A percentile compares a stretch with the other conserved stretches of the same genome.
phyloP scores from a whole-genome alignment of 2,329 filamentous ascomycete genomes.

The Iodosphaeria phyllophila region DNA sequence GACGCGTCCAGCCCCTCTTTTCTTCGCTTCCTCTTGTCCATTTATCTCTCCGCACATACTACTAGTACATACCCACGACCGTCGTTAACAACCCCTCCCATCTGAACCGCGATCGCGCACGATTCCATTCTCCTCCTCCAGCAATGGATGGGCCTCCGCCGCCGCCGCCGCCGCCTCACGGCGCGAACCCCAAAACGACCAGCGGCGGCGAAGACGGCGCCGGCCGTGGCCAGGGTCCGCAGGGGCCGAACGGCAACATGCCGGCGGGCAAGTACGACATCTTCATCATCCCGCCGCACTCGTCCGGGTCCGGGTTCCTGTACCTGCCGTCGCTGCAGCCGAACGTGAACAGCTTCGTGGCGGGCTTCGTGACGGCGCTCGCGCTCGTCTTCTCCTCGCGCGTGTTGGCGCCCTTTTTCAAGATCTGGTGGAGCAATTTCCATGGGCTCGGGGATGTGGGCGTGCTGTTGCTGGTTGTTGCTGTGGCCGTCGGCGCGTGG shows the following conservation, averaged over 20 bases:
- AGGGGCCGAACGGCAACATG: too few relatives aligned
- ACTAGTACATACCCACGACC: too few relatives aligned
- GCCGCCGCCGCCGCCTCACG: conserved; percentile 75
- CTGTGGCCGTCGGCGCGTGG: conserved; percentile 65
- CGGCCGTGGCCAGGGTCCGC: conserved; percentile 5
- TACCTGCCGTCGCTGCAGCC: conserved; percentile 83
- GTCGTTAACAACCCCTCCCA: too few relatives aligned
- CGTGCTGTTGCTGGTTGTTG: conserved; percentile 51
- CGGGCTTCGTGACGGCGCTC: conserved; percentile 64
- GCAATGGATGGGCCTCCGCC: conserved; percentile 5
- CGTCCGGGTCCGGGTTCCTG: conserved; percentile 72
- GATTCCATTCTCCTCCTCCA: too few relatives aligned
- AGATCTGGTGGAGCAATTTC: conserved; percentile 53
- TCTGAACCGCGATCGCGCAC: too few relatives aligned
- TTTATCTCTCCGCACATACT: too few relatives aligned
- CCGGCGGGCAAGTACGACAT: conserved; percentile 91
- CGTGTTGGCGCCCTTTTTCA: conserved; percentile 53
- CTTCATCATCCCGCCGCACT: conserved; percentile 88
- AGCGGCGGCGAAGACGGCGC: conserved; percentile 14
- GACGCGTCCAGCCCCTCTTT: too few relatives aligned
- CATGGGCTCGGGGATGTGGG: conserved; percentile 55
- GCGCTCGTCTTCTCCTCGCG: conserved; percentile 55
- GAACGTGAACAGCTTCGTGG: conserved; percentile 78
- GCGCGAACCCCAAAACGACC: conserved; percentile 52
- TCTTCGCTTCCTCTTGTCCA: too few relatives aligned